Evolutionary conservation across 2,329 filamentous ascomycete genomes (phyloP).

Genomic region (Lojkania enalia): DNA sequence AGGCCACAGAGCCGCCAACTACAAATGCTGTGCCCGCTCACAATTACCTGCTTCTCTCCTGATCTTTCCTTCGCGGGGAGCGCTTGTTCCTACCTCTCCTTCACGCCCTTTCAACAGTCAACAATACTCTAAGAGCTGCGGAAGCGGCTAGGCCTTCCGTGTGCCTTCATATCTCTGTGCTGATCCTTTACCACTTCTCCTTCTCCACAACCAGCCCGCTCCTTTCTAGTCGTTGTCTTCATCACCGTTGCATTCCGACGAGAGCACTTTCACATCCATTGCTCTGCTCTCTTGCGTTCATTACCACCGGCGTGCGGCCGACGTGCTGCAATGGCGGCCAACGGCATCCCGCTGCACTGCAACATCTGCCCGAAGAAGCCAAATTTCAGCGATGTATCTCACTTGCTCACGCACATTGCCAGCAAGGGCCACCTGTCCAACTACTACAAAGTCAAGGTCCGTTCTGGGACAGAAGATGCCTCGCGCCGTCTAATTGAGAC

Average conservation of each 20-base stretch:
- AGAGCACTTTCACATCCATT: conserved; percentile 25
- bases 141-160: conserved; percentile 28
- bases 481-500: conserved; percentile 64
- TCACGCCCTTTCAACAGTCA: conserved; percentile 15
- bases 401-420: conserved; percentile 86
- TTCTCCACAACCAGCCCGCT: conserved; percentile 40
- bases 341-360: conserved; percentile 71
- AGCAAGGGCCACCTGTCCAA: conserved; percentile 91
- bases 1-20: conserved; percentile 29
- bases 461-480: conserved; percentile 66
- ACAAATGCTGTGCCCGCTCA: conserved; percentile 32
- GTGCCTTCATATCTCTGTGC: conserved; percentile 28
- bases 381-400: conserved; percentile 85
- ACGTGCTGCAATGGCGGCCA: conserved; percentile 41
- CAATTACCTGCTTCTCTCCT: conserved; percentile 27
- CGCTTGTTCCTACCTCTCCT: conserved; percentile 19
- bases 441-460: conserved; percentile 79
- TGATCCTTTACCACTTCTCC: conserved; percentile 32
- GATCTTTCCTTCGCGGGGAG: conserved; percentile 15
- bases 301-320: conserved; percentile 19
- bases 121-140: conserved; percentile 25
- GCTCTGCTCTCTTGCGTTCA: conserved; percentile 26
- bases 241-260: not conserved
- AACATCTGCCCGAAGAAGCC: conserved; percentile 79
- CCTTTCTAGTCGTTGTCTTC: conserved; percentile 29